Conservation (phyloP, 352 stramenopile species). For the Phytopythium kandeliae region DNA sequence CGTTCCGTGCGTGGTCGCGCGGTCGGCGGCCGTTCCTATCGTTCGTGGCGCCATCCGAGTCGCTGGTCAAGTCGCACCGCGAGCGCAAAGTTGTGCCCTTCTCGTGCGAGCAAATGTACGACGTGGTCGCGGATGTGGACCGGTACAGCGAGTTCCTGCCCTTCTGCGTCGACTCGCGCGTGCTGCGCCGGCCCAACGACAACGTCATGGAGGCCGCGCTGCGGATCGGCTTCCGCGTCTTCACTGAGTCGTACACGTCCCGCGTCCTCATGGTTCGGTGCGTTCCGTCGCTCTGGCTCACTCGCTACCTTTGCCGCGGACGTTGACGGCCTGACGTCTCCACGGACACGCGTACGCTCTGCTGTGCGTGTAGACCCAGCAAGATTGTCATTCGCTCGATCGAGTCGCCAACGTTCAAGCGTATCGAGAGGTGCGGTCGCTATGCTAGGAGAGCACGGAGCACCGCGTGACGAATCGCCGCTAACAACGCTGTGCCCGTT, state of each 20-base stretch:
- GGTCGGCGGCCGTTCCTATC: conserved; percentile 40
- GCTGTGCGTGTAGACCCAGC: conserved; percentile 43
- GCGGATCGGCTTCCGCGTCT: conserved; percentile 73
- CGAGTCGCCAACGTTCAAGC: conserved; percentile 82
- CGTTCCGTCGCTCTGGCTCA: not conserved
- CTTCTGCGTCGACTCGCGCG: conserved; percentile 75
- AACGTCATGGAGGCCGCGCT: conserved; percentile 79
- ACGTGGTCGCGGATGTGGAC: conserved; percentile 71
- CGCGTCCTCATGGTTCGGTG: conserved; percentile 73
- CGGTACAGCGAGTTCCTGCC: conserved; percentile 72
- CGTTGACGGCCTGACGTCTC: no score
- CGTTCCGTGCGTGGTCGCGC: not conserved
- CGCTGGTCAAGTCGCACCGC: conserved; percentile 60
- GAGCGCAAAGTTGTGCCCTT: conserved; percentile 77
- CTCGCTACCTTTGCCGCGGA: not conserved
- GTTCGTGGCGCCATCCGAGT: conserved; percentile 39
- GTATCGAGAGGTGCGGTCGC: conserved; percentile 62
- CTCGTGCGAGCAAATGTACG: conserved; percentile 70
- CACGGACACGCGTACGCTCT: no score
- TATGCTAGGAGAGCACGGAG: not conserved
- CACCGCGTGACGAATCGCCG: not conserved
- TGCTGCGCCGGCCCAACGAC: conserved; percentile 60
- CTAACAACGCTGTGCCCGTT: not conserved
- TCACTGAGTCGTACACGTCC: conserved; percentile 81
- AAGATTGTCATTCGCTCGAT: conserved; percentile 75